Base-by-base conservation (phyloP, 2,329 filamentous ascomycete species). In the Aspergillus sp. region DNA sequence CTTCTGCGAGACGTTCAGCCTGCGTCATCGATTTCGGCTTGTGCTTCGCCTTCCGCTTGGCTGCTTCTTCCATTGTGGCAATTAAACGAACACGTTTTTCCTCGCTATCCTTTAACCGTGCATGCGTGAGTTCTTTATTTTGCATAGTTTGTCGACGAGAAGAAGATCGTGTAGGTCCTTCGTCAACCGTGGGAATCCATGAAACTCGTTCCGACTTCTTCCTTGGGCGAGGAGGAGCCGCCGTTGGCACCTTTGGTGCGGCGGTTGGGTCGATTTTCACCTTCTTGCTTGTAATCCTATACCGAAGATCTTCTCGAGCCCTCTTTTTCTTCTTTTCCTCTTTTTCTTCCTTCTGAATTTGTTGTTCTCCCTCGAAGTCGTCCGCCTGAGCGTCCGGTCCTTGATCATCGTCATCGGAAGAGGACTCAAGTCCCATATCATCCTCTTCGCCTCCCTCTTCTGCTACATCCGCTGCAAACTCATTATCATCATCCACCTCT, bases 21-120 rank as follows among this genome's bases (percentile, higher is more conserved):
- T 97, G 93, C 5, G 92, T 96, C 85, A 96, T 86, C 27, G 89
- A 83, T 58, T 89, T 89, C 54, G 90, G 90, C 74, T 91, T 91
- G 62, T 86, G 78, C 54, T 89, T 89, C 62, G 89, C 88, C 65
- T 91, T 84, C 51, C 82, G 78, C 66, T 82, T 81, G 60, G 84
- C 83, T 8, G 85, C 83, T 61, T 82, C 79, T 67, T 85, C 82
- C 82, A 87, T 86, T 56, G 83, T 81, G 56, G 80, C 81, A 34
- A 81, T 77, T 12, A 79, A 65, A 41, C 77, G 75, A 39, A 77
- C 70, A 11, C 79, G 76, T 56, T 77, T 77, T 63, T 79, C 74
- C 65, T 81, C 79, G 54, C 77, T 79, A 58, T 79, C 76, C 58
- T 80, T 80, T 46, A 82, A 66, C 45, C 78, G 73, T 20, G 76